Evolutionary conservation across 2,329 filamentous ascomycete species (phyloP), one percentile per base, ranked within the genome.

Genomic region (Chaetothyriales sp.): DNA sequence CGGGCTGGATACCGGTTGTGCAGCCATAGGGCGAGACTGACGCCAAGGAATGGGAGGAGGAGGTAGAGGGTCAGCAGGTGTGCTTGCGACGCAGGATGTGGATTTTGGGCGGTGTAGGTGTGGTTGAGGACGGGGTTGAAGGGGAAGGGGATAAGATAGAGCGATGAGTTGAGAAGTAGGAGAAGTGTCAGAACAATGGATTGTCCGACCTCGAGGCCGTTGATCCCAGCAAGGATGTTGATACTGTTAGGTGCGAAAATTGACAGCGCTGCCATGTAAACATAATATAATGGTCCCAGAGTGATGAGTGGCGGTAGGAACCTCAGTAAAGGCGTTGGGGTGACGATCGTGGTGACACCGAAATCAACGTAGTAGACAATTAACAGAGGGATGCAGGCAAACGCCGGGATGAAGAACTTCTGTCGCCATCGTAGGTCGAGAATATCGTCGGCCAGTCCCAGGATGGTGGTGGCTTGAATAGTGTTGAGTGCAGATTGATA

Each of bases 221-320:
- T 98, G 69, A 98, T 87, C n/a, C 92, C 92, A 0, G 92, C 92
- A n/a, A 98, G 75, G 71, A 98, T 98, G 74, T 98, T 98, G 78
- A 98, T 98, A 68, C 88, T 89, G 72, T 98, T 97, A 5, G 92
- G 89, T 61, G 89, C 94, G 73, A 98, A 98, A 68, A 98, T 98
- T 65, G 90, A 86, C 60, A 98, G 79, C 52, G 86, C 84, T 49
- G 88, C 87, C 92, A 98, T 98, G 76, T 97, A 98, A 64, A 83
- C 73, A 71, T 98, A 98, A 77, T 98, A 98, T 52, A 87, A 72
- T 66, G 79, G 69, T 29, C 84, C 85, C 6, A 97, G 79, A 66
- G 97, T 82, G 65, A 97, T 77, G 47, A 95, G 78, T 15, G 81
- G 81, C 64, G 89, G 85, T 18, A 98, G 77, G 48, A 86, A 85